These are phyloP conservation scores for Chalciporus sp. DNA, from an alignment of 1,284 basidiomycete genomes.

Conservation along the genomic window DNA sequence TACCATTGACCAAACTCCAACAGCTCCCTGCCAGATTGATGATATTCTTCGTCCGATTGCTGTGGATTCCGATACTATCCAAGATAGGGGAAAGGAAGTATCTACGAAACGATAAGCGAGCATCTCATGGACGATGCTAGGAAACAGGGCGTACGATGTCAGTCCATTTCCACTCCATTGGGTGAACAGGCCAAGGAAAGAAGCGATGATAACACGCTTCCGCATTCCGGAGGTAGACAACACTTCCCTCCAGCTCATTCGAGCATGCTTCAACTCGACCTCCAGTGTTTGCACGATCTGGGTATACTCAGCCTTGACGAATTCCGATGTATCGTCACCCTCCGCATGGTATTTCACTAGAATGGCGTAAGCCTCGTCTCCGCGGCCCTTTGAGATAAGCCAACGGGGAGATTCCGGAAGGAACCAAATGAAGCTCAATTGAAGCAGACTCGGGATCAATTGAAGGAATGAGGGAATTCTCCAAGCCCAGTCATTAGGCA, in stretches of 20 bases:
- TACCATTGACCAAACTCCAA: conserved; percentile 16
- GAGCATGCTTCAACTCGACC: conserved; percentile 33
- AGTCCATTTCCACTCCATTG: conserved; percentile 39
- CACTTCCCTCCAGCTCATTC: conserved; percentile 47
- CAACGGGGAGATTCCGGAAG: conserved; percentile 65
- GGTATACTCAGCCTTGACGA: conserved; percentile 28
- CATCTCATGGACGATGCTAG: not conserved
- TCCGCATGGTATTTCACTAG: conserved; percentile 23
- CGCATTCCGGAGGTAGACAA: conserved; percentile 52
- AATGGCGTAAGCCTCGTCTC: conserved; percentile 37
- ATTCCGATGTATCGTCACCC: conserved; percentile 15
- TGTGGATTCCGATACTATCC: conserved; percentile 23
- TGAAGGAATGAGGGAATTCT: conserved; percentile 61
- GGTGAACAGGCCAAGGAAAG: conserved; percentile 50
- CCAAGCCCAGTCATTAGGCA: conserved; percentile 55
- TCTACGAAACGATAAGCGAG: conserved; percentile 7
- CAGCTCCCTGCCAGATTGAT: conserved; percentile 16
- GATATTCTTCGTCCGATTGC: conserved; percentile 22
- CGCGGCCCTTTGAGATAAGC: conserved; percentile 55
- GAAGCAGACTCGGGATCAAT: conserved; percentile 48
- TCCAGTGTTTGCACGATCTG: conserved; percentile 52
- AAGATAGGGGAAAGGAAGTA: conserved; percentile 16
- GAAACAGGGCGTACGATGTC: conserved; percentile 6
- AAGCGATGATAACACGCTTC: conserved; percentile 45
- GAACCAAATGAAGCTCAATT: conserved; percentile 49